Evolutionary conservation across 495 filamentous ascomycete genomes (phyloP), one percentile per base, ranked within the genome.

Genomic region (Talaromyces wortmannii): DNA sequence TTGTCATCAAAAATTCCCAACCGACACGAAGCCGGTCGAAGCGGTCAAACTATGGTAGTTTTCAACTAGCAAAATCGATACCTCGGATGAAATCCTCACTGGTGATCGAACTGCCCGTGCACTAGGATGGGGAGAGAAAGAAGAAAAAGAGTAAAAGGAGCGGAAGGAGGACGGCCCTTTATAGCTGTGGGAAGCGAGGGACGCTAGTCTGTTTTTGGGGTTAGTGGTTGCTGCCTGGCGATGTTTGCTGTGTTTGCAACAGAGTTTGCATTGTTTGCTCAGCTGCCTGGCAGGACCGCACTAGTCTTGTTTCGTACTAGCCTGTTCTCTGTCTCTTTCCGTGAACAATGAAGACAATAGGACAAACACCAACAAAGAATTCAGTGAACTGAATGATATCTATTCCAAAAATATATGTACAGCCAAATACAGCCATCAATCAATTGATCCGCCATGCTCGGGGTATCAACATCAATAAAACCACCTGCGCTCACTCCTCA

Each of bases 1-100:
- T 8, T 12, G 23, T 53, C 45, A 72, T 75, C 72, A 77, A 77
- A 77, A 77, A 77, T 77, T 77, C 74, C 74, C 66, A 64, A 55
- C 61, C 71, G 71, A 73, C 63, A 72, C 70, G 55, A 64, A 62
- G 65, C 68, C 72, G 69, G 60, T 54, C 62, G 66, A 61, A 77
- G 74, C 58, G 57, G 74, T 75, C 74, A 77, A 58, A 69, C 63
- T 70, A 72, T 40, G 68, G 68, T 78, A 79, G 77, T 79, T 79
- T 79, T 79, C 77, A 79, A 79, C 75, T 77, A 79, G 77, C 77
- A 78, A 78, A 78, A 78, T 78, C 73, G 76, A 74, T 71, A 63
- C 74, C 75, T 79, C 77, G 77, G 77, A 79, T 73, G 65, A 48
- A 70, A 69, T 79, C 77, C 75, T 79, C 77, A 79, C 75, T 78